Base-by-base conservation (phyloP, 108 stramenopile genomes). In the Poteriospumella lacustris region DNA sequence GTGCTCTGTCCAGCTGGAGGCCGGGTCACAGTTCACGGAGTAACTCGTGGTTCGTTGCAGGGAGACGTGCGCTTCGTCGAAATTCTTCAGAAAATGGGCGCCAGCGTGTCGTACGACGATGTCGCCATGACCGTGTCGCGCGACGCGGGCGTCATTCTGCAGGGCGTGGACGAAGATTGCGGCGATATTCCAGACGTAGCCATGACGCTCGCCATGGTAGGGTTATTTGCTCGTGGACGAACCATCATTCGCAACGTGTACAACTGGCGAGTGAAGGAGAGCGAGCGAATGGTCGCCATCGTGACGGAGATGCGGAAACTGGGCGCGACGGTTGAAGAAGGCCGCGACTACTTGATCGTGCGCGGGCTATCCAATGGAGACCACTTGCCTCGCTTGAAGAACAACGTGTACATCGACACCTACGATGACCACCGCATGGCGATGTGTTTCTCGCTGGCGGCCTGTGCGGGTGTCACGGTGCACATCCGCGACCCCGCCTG, bases 391-490 rank as follows among this genome's bases (percentile, higher is more conserved):
- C 91, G 88, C 77, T 62, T 94, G 72, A 92, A 90, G 59, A 87
- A 91, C 72, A 90, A 91, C 80, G 94, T 95, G 12, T 77, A 92
- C 19, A 95, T 97, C 79, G 96, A 97, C 77, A 97, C 96, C 2
- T 97, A 97, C 84, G 96, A 97, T 77, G 96, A 97, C 85, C 96
- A 97, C 80, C 86, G 96, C 60, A 95, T 97, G 93, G 95, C 96
- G 33, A 96, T 97, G 95, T 92, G 94, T 47, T 97, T 96, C 81
- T 88, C 90, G 58, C 87, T 97, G 68, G 96, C 92, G n/a, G 94
- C 96, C 0, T 96, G 95, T 84, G 94, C 87, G 24, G 87, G 96
- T 42, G 95, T 94, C 36, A 90, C 92, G 64, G 94, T 97, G 15
- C 90, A 86, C 43, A 94, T 97, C 80, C 83, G 92, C 72, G 96